Percentiles rank a stretch among this genome's conserved stretches.
Evolutionary conservation across 164 flowering plant species (phyloP).

Genomic region (Aristolochia contorta): DNA sequence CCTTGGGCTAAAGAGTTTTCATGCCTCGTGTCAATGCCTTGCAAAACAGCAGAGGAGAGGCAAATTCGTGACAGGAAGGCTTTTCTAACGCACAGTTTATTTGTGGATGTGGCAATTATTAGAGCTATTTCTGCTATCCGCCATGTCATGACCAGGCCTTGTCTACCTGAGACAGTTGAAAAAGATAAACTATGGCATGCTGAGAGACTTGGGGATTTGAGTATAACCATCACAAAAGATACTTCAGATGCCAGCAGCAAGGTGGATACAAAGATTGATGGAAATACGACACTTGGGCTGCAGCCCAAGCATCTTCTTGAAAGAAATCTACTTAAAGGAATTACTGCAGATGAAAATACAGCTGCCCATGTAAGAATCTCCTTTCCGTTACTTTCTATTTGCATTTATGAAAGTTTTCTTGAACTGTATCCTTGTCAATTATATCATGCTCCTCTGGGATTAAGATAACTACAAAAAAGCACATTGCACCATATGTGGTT

Average conservation of each 20-base stretch:
- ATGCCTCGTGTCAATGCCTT: slow-evolving; percentile 82
- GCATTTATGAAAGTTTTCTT: too few relatives aligned
- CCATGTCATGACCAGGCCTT: slow-evolving; percentile 38
- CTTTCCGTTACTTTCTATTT: too few relatives aligned
- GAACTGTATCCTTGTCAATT: too few relatives aligned
- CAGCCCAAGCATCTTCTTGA: slow-evolving; percentile 38
- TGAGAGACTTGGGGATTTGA: slow-evolving; percentile 74
- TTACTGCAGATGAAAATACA: slow-evolving; percentile 98
- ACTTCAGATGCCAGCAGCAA: slow-evolving; percentile 70
- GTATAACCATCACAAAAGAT: slow-evolving; percentile 56
- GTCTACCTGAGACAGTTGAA: slow-evolving; percentile 13
- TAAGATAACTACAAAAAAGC: too few relatives aligned
- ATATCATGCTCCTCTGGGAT: too few relatives aligned
- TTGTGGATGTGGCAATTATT: slow-evolving; percentile 91
- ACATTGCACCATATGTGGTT: too few relatives aligned
- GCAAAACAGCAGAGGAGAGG: slow-evolving; percentile 90
- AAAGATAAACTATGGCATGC: slow-evolving; percentile 20
- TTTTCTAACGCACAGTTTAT: slow-evolving; percentile 88
- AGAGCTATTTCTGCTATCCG: slow-evolving; percentile 59
- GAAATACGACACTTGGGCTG: slow-evolving; percentile 52
- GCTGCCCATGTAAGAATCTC: slow-evolving; percentile 80
- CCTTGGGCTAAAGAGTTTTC: slow-evolving; percentile 81
- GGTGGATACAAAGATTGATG: slow-evolving; percentile 90
- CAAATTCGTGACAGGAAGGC: slow-evolving; percentile 88
- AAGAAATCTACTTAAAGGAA: slow-evolving; percentile 85